Conservation (phyloP, 1,139 yeast genomes). For the Debaryomyces sp. region DNA sequence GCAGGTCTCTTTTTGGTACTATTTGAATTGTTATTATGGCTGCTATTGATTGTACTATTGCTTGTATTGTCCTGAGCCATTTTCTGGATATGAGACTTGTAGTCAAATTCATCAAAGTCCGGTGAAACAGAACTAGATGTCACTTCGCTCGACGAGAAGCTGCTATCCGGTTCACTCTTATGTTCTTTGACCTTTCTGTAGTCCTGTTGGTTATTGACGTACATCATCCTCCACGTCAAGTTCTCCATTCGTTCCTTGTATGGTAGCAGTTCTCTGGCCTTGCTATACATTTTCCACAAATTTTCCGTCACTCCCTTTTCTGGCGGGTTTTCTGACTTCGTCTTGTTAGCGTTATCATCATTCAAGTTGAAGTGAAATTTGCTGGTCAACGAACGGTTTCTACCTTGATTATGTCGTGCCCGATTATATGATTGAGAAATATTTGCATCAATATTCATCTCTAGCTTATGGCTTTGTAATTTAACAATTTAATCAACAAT, state of each 20-base stretch:
- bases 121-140: neutral
- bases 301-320: slow-evolving; percentile 43
- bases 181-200: neutral
- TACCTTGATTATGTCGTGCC: neutral
- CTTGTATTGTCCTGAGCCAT: slow-evolving; percentile 44
- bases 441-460: slow-evolving; percentile 5
- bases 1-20: slow-evolving; percentile 35
- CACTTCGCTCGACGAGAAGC: neutral
- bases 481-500: neutral
- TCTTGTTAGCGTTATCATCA: neutral
- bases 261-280: slow-evolving; percentile 78
- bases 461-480: neutral
- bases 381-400: slow-evolving; percentile 3
- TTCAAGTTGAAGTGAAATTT: slow-evolving; percentile 9
- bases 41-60: slow-evolving; percentile 6
- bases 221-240: slow-evolving; percentile 86
- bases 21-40: slow-evolving; percentile 8
- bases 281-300: slow-evolving; percentile 80
- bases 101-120: slow-evolving; percentile 58
- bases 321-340: slow-evolving; percentile 1
- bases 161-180: neutral
- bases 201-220: slow-evolving; percentile 42
- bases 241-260: slow-evolving; percentile 77
- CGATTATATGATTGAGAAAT: neutral
- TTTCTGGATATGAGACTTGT: slow-evolving; percentile 65